Evolutionary conservation across 2,329 filamentous ascomycete species (phyloP).

Genomic region (Orbilia brochopaga): DNA sequence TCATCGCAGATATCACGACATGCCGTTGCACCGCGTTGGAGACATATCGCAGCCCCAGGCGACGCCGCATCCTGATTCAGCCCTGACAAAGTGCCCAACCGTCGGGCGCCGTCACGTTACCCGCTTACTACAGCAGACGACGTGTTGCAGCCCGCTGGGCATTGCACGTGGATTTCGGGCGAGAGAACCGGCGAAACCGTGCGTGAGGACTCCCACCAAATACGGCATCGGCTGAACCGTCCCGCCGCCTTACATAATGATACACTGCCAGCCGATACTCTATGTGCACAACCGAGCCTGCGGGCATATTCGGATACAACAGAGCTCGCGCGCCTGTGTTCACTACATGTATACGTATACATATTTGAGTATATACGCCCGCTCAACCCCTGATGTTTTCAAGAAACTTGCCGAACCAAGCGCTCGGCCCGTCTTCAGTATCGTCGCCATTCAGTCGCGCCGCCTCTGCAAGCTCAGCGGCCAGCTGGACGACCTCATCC

Average conservation of each 20-base stretch:
- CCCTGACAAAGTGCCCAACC: neutral
- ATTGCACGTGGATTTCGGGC: constrained; percentile 46
- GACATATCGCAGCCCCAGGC: neutral
- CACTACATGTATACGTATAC: neutral
- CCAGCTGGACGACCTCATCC: constrained; percentile 21
- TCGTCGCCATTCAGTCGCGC: constrained; percentile 18
- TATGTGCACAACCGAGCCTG: no score
- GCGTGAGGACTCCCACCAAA: neutral
- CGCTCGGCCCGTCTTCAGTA: constrained; percentile 30
- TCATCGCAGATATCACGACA: neutral
- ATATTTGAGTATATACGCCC: neutral
- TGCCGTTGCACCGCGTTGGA: neutral
- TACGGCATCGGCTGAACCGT: no score
- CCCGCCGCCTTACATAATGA: no score
- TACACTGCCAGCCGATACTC: no score
- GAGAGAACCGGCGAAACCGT: constrained; percentile 9
- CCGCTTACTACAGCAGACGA: neutral
- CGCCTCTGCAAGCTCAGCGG: constrained; percentile 25
- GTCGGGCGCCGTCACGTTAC: constrained; percentile 16
- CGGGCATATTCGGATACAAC: no score
- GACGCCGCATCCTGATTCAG: neutral
- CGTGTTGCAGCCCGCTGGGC: constrained; percentile 13
- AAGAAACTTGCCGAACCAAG: constrained; percentile 46
- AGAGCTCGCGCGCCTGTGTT: neutral
- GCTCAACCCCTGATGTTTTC: constrained; percentile 28